Conservation (phyloP, 345 rosid species). For the Aquilaria malaccensis region DNA sequence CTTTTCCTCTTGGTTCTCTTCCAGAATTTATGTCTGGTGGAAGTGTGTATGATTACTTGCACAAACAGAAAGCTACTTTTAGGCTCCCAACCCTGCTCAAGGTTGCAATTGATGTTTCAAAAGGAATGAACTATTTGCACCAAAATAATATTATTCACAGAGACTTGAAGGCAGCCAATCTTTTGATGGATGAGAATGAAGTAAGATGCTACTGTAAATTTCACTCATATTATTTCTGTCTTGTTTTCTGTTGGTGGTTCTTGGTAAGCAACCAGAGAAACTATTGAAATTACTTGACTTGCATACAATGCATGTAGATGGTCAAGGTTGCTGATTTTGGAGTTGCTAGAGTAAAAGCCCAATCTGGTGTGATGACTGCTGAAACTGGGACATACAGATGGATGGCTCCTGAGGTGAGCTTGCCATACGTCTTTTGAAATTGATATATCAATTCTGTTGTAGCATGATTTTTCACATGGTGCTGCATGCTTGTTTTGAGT, state of each 20-base stretch:
- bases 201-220: conserved; percentile 30
- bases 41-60: conserved; percentile 97
- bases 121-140: conserved; percentile 98
- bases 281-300: background rate
- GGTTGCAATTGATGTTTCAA: conserved; percentile 89
- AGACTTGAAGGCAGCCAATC: conserved; percentile 95
- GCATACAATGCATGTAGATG: conserved; percentile 42
- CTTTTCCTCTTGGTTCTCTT: conserved; percentile 5
- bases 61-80: conserved; percentile 85
- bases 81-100: conserved; percentile 83
- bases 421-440: background rate
- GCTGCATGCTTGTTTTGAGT: too few species aligned
- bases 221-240: background rate
- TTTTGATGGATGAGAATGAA: conserved; percentile 97
- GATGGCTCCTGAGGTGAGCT: conserved; percentile 98
- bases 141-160: conserved; percentile 93
- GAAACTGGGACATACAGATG: conserved; percentile 99
- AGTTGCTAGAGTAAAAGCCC: conserved; percentile 88
- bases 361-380: conserved; percentile 98
- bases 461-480: too few species aligned
- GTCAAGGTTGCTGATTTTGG: conserved; percentile 99
- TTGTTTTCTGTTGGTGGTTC: background rate
- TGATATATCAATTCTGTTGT: background rate
- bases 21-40: conserved; percentile 95
- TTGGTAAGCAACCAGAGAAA: background rate